Base-by-base conservation (phyloP, 179 eudicot species). In the Heliamphora pulchella region DNA sequence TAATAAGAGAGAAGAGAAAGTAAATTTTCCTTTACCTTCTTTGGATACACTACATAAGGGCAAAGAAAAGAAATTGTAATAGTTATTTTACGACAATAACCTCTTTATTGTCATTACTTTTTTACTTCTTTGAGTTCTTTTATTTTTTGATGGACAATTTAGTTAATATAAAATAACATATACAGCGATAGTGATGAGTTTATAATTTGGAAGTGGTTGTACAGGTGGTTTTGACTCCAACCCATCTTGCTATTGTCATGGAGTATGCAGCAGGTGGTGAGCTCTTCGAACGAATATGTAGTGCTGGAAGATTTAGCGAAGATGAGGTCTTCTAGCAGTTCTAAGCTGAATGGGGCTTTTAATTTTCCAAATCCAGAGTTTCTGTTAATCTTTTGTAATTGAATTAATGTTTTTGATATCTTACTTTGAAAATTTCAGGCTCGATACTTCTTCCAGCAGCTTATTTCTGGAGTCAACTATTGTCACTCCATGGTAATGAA, bases 231-330 rank as follows among this genome's bases (percentile, higher is more conserved):
- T 81, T 86, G 79, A 86, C 89, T 31, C 89, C 87, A 18, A 86
- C 89, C 2, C 89, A 86, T 77, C 83, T 86, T 71, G 87, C 82
- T n/a, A 86, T 86, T 70, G 87, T 86, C 15, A 86, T 86, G 89
- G 89, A 87, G 81, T 87, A 87, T 81, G 89, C 87, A 17, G 89
- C 89, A 0, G 87, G 89, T 51, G 89, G 89, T 1, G 89, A 87
- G 83, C 86, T 87, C 46, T 87, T 87, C 43, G 89, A 87, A 47
- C 78, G 86, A 22, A 87, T 87, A 58, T 87, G 89, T 79, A 81
- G 39, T 72, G 89, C 89, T n/a, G 87, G 89, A 14, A 78, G 89
- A 79, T 87, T 87, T 79, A 87, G 87, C 44, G 87, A 85, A 81
- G 89, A 83, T n/a, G 87, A 87, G 89, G 89, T 87, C 14, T 75